Conservation (phyloP, 2,329 filamentous ascomycete species). For the Talaromyces marneffei region DNA sequence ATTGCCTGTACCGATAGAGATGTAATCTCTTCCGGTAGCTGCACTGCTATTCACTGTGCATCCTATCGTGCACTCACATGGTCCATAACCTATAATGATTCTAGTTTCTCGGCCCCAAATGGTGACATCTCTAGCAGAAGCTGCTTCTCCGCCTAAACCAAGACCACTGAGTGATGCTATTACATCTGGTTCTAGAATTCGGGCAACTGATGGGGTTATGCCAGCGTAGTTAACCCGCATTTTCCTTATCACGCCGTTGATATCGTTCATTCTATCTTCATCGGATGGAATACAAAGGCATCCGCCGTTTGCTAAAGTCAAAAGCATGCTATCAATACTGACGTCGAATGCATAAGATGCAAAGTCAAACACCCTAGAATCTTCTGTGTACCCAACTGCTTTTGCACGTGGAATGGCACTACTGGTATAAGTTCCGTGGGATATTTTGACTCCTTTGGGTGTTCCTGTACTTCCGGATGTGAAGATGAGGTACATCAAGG, state of each 20-base stretch:
- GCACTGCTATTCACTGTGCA: constrained; percentile 17
- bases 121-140: constrained; percentile 24
- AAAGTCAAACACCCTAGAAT: constrained; percentile 40
- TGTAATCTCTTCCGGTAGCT: constrained; percentile 6
- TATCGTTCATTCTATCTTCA: constrained; percentile 39
- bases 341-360: constrained; percentile 31
- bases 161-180: constrained; percentile 35
- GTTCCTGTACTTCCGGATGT: constrained; percentile 11
- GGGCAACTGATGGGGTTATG: constrained; percentile 53
- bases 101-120: constrained; percentile 20
- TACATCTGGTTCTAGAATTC: constrained; percentile 26
- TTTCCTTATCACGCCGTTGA: constrained; percentile 41
- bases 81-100: constrained; percentile 8
- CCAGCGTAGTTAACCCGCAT: constrained; percentile 48
- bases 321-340: constrained; percentile 29
- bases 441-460: constrained; percentile 34
- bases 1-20: constrained; percentile 16
- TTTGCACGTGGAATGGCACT: constrained; percentile 48
- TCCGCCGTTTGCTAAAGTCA: constrained; percentile 37
- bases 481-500: constrained; percentile 34
- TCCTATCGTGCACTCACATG: constrained; percentile 22
- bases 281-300: constrained; percentile 51
- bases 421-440: constrained; percentile 54
- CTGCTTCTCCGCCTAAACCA: constrained; percentile 31
- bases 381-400: constrained; percentile 45